phyloP scores from a whole-genome alignment of 805 yeast species.

The Maudiozyma serrabonitensis region DNA sequence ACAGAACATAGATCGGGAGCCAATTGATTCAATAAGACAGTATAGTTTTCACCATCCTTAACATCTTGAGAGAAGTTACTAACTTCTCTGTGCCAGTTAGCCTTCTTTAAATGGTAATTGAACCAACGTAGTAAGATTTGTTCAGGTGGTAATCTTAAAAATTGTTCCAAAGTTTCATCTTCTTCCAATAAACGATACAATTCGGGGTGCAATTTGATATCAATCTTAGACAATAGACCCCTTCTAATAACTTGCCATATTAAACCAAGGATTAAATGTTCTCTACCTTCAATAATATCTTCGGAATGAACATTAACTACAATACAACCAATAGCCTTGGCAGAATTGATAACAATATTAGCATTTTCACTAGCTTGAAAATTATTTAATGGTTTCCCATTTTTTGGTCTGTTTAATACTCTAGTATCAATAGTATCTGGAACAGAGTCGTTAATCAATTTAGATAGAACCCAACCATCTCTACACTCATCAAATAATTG shows the following conservation, averaged over 20 bases:
- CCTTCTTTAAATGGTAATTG: conserved; percentile 89
- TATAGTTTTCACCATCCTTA: conserved; percentile 90
- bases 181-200: conserved; percentile 88
- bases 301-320: conserved; percentile 97
- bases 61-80: conserved; percentile 80
- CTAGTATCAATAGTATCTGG: conserved; percentile 98
- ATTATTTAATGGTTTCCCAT: conserved; percentile 73
- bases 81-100: conserved; percentile 81
- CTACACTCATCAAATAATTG: conserved; percentile 94
- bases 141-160: conserved; percentile 93
- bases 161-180: conserved; percentile 95
- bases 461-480: conserved; percentile 88
- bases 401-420: conserved; percentile 82
- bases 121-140: conserved; percentile 95
- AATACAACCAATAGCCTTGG: conserved; percentile 97
- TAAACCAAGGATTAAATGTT: conserved; percentile 81
- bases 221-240: conserved; percentile 89
- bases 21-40: conserved; percentile 79
- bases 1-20: conserved; percentile 75
- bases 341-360: conserved; percentile 94
- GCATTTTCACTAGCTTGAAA: conserved; percentile 96
- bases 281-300: conserved; percentile 89
- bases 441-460: conserved; percentile 92
- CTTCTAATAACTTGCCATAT: conserved; percentile 97
- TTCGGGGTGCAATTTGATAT: conserved; percentile 93